Percentiles rank a stretch among this genome's conserved stretches.
These are phyloP conservation scores for Phytophthora fragariae DNA, from an alignment of 352 stramenopile genomes.

Conservation along the genomic window DNA sequence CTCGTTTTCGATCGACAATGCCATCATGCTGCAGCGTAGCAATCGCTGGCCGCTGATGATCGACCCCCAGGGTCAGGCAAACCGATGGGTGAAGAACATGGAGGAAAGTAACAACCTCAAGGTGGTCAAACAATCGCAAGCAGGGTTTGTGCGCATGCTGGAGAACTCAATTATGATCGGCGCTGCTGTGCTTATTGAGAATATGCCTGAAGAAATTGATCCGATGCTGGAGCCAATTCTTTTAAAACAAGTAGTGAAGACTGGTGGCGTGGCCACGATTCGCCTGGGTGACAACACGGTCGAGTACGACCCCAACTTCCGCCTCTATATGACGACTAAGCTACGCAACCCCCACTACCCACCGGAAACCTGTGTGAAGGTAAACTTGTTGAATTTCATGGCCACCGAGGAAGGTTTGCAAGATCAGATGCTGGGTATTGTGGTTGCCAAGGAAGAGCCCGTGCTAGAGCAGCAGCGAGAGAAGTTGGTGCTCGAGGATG, in stretches of 20 bases:
- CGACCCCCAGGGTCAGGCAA: constrained; percentile 95
- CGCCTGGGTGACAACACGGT: constrained; percentile 94
- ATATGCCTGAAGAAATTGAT: constrained; percentile 94
- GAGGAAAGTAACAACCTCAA: constrained; percentile 91
- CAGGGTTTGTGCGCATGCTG: constrained; percentile 94
- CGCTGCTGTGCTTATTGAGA: constrained; percentile 93
- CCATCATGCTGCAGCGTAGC: constrained; percentile 92
- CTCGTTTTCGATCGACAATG: constrained; percentile 96
- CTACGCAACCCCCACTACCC: constrained; percentile 95
- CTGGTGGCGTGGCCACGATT: constrained; percentile 91
- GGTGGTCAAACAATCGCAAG: constrained; percentile 94
- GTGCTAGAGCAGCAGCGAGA: constrained; percentile 93
- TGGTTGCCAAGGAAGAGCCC: constrained; percentile 94
- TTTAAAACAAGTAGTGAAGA: constrained; percentile 93
- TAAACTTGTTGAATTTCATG: constrained; percentile 98
- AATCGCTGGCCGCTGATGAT: constrained; percentile 98
- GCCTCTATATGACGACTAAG: constrained; percentile 96
- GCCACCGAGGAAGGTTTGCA: constrained; percentile 94
- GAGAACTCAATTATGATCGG: constrained; percentile 97
- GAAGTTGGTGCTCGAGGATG: constrained; percentile 95
- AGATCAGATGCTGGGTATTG: constrained; percentile 96
- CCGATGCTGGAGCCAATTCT: constrained; percentile 95
- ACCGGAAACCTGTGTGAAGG: constrained; percentile 96
- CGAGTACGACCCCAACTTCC: constrained; percentile 94
- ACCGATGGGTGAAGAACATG: constrained; percentile 96